phyloP scores from a whole-genome alignment of 164 flowering plant genomes.

The Macadamia tetraphylla region DNA sequence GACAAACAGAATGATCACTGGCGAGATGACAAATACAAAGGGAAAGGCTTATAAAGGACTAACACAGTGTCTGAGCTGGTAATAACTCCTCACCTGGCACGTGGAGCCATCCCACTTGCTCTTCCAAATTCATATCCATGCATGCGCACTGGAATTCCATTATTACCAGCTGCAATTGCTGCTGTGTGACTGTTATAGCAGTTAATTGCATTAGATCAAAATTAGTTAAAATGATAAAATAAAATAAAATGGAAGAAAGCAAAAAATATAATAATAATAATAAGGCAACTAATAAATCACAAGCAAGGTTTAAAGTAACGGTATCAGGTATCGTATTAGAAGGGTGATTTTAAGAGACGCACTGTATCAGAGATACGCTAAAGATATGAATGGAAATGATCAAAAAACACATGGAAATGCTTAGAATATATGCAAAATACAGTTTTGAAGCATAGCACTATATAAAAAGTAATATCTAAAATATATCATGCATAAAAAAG shows the following conservation, averaged over 20 bases:
- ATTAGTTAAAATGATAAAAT: background rate
- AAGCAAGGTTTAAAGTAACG: background rate
- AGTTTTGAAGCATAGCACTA: no score
- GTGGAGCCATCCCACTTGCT: slow-evolving; percentile 99
- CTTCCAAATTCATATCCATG: slow-evolving; percentile 89
- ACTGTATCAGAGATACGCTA: no score
- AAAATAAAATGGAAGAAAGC: background rate
- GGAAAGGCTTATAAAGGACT: background rate
- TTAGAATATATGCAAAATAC: no score
- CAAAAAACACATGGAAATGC: no score
- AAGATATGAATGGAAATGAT: no score
- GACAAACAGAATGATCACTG: background rate
- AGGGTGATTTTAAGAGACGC: no score
- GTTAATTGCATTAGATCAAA: background rate
- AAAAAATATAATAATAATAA: background rate
- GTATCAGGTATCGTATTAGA: no score
- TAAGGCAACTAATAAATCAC: background rate
- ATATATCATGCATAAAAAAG: no score
- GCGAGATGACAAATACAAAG: background rate
- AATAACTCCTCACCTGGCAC: slow-evolving; percentile 63
- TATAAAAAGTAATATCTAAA: no score
- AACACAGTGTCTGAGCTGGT: background rate
- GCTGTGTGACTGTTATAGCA: slow-evolving; percentile 77
- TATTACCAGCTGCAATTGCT: slow-evolving; percentile 97
- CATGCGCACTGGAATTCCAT: slow-evolving; percentile 88